Base-by-base conservation (phyloP, 805 yeast genomes). In the Wickerhamomyces strasburgensis region DNA sequence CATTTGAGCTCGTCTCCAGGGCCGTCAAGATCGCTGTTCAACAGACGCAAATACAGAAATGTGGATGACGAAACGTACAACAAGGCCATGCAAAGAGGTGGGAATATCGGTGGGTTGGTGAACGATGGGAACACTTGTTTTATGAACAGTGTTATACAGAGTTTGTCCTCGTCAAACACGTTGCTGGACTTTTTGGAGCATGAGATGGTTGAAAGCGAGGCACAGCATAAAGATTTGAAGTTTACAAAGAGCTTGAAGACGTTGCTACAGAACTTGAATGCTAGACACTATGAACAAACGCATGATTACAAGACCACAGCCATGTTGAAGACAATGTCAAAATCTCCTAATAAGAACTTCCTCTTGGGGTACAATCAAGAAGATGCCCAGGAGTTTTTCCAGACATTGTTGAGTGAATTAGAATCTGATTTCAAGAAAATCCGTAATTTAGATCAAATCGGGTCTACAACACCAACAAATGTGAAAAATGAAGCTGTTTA, bases 351-450 rank as follows among this genome's bases (percentile, higher is more conserved):
- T 48, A 83, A 78, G 52, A 81, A 80, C 54, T 73, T 87, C 42
- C 78, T 88, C 49, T 61, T 78, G 38, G 93, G 96, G 2, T 86
- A 86, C 55, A 87, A 85, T 53, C 98, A 89, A 62, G 96, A 89
- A 58, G 98, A 89, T 63, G 97, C 97, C 0, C 96, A 89, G 60
- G 98, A 89, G 58, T 89, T 89, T 53, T 89, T 89, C 64, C 97
- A 89, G 57, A 70, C 80, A 35, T 72, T 84, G 3, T 67, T 84
- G 70, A 68, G 73, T 29, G 75, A 81, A 39, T 63, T 84, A 23
- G 94, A 84, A 52, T 65, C 65, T 28, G 84, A 80, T 38, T 58
- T 62, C 57, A 58, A 66, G 62, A 57, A 57, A 55, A 47, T 42
- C 45, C 57, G 31, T 25, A 27, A 32, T 23, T 28, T 34, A 8